Conservation (phyloP, 106 monocot genomes). For the Dendrobium catenatum region DNA sequence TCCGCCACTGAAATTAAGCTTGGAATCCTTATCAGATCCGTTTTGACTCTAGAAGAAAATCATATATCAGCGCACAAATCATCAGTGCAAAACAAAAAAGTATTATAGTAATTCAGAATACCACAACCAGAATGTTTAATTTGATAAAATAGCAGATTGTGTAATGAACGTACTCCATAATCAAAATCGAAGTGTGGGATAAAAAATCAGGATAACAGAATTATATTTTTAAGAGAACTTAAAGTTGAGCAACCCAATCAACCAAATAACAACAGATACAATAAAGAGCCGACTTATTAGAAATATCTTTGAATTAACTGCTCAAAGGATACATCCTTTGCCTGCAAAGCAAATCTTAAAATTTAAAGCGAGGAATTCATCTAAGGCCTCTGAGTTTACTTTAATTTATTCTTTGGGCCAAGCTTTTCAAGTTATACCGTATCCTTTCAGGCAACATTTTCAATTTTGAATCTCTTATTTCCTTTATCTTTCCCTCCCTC, state of each 20-base stretch:
- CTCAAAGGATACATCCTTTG: neutral
- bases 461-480: neutral
- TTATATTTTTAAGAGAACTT: neutral
- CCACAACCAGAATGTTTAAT: neutral
- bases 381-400: neutral
- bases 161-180: neutral
- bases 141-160: neutral
- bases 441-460: neutral
- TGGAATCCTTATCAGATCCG: slow-evolving; percentile 24
- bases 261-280: neutral
- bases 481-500: neutral
- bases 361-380: neutral
- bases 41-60: slow-evolving; percentile 17
- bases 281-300: neutral
- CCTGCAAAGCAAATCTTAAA: neutral
- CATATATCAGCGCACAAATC: neutral
- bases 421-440: too few species aligned
- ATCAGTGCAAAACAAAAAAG: neutral
- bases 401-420: neutral
- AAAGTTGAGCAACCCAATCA: neutral
- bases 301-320: neutral
- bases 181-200: neutral
- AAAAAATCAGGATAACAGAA: neutral
- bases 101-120: neutral
- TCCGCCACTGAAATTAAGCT: slow-evolving; percentile 41